Evolutionary conservation across 2,329 filamentous ascomycete species (phyloP).

Genomic region (Aureobasidium sp.): DNA sequence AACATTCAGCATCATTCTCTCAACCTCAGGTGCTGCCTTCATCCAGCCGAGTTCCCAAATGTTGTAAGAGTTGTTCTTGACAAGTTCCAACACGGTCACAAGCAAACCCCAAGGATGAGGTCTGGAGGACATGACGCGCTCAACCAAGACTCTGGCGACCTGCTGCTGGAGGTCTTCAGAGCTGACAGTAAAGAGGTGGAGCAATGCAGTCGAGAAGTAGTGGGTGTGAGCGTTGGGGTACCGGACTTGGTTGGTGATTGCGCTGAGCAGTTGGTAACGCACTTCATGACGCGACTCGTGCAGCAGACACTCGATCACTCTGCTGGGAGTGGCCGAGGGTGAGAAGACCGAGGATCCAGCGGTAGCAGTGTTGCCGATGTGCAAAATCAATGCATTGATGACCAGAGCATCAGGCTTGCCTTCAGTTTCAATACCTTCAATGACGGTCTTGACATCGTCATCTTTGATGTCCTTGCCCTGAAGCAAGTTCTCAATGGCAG

Average conservation of each 20-base stretch:
- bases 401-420: conserved; percentile 51
- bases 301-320: conserved; percentile 66
- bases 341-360: conserved; percentile 58
- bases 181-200: conserved; percentile 65
- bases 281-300: conserved; percentile 47
- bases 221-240: conserved; percentile 84
- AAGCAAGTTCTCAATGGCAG: conserved; percentile 44
- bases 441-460: conserved; percentile 68
- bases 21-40: conserved; percentile 77
- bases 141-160: conserved; percentile 79
- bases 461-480: conserved; percentile 48
- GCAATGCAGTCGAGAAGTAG: conserved; percentile 80
- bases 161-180: conserved; percentile 78
- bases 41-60: conserved; percentile 94
- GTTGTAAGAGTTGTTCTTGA: conserved; percentile 82
- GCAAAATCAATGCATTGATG: conserved; percentile 75
- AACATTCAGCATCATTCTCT: conserved; percentile 25
- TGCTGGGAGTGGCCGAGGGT: conserved; percentile 56
- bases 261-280: conserved; percentile 69
- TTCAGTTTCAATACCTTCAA: conserved; percentile 59
- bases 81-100: conserved; percentile 76
- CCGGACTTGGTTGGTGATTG: conserved; percentile 85
- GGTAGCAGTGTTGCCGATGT: conserved; percentile 66
- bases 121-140: conserved; percentile 79
- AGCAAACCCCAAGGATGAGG: conserved; percentile 95